A percentile compares a stretch with the other conserved stretches of the same genome.
These are phyloP conservation scores for Dryadomyces sulphureus DNA, from an alignment of 2,329 filamentous ascomycete species.

Conservation along the genomic window DNA sequence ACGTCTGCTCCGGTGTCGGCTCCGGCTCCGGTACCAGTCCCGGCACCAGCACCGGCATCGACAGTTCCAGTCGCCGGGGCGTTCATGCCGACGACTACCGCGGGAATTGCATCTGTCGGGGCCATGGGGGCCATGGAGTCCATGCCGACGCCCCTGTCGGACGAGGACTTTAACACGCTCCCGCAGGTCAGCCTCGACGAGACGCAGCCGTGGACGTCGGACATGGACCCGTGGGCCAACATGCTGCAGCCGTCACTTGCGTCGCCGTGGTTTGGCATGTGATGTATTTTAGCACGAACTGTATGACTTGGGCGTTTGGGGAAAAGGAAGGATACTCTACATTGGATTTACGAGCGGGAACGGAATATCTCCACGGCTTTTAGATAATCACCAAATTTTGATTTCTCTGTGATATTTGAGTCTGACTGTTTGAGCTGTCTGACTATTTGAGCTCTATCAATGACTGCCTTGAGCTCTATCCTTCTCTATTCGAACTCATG, in stretches of 20 bases:
- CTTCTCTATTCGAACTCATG: too few relatives aligned
- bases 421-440: too few relatives aligned
- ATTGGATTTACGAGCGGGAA: too few relatives aligned
- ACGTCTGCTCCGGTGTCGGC: neutral
- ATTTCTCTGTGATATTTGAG: too few relatives aligned
- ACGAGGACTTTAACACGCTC: neutral
- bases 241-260: slow-evolving; percentile 1
- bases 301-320: neutral
- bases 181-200: neutral
- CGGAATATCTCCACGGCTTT: too few relatives aligned
- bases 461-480: too few relatives aligned
- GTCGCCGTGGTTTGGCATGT: slow-evolving; percentile 4
- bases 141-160: neutral
- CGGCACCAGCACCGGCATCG: neutral
- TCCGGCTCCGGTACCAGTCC: neutral
- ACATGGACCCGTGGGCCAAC: slow-evolving; percentile 5
- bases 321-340: too few relatives aligned
- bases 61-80: neutral
- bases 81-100: neutral
- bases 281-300: too few relatives aligned
- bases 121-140: too few relatives aligned
- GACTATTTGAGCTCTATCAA: too few relatives aligned
- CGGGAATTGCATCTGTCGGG: neutral
- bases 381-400: too few relatives aligned
- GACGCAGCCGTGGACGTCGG: neutral